These are phyloP conservation scores for Purpureocillium lavendulum DNA, from an alignment of 2,329 filamentous ascomycete genomes.

Conservation along the genomic window DNA sequence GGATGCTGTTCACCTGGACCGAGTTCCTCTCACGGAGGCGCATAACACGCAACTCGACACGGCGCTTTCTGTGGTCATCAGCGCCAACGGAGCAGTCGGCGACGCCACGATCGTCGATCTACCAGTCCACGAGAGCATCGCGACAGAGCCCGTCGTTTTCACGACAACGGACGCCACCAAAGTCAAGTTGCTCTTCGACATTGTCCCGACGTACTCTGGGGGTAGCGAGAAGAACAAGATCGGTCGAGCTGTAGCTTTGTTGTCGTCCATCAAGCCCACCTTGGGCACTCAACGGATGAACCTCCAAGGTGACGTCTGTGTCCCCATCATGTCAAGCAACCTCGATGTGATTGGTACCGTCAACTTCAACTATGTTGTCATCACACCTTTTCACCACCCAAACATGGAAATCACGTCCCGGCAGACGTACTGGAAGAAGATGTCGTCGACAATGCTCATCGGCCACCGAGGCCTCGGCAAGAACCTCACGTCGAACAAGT, in stretches of 20 bases:
- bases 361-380: conserved; percentile 93
- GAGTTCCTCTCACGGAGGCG: conserved; percentile 77
- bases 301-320: conserved; percentile 82
- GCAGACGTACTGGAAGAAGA: conserved; percentile 94
- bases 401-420: conserved; percentile 87
- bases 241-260: conserved; percentile 77
- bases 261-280: conserved; percentile 76
- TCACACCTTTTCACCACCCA: conserved; percentile 88
- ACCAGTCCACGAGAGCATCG: conserved; percentile 87
- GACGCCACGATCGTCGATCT: conserved; percentile 87
- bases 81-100: conserved; percentile 74
- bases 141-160: conserved; percentile 89
- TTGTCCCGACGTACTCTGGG: conserved; percentile 81
- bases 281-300: conserved; percentile 84
- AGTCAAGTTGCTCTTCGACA: conserved; percentile 87
- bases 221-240: conserved; percentile 83
- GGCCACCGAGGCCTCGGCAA: conserved; percentile 75
- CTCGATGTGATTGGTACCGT: conserved; percentile 89
- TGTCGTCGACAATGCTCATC: conserved; percentile 78
- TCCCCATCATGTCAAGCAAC: conserved; percentile 79
- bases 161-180: conserved; percentile 67
- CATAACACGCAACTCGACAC: conserved; percentile 93
- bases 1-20: conserved; percentile 77
- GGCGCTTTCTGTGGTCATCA: conserved; percentile 83
- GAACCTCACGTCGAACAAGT: conserved; percentile 75